Evolutionary conservation across 306 rosid genomes (phyloP).

Genomic region (Lathyrus oleraceus): DNA sequence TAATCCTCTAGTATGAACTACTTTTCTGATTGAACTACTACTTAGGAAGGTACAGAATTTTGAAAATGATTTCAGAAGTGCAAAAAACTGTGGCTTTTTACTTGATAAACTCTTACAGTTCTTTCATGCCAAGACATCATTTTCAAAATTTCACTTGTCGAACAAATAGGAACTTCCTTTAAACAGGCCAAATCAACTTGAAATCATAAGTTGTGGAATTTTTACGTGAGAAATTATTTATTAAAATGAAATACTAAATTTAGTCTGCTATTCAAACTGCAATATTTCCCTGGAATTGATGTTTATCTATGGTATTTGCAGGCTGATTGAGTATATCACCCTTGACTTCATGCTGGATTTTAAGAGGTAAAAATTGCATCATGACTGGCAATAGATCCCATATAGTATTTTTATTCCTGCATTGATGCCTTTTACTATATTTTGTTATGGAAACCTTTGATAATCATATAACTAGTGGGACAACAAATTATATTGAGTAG

Average conservation of each 20-base stretch:
- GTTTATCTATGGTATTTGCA: constrained; percentile 45
- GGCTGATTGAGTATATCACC: constrained; percentile 59
- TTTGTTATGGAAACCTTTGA: neutral
- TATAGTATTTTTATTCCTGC: neutral
- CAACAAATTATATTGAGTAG: neutral
- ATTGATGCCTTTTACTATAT: neutral
- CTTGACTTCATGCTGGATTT: constrained; percentile 40
- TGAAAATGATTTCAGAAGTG: constrained; percentile 4
- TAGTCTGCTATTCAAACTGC: constrained; percentile 19
- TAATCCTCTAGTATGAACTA: neutral
- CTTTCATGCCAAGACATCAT: neutral
- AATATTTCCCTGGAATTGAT: constrained; percentile 30
- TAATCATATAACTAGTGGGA: neutral
- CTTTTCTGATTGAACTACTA: neutral
- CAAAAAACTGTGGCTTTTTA: neutral
- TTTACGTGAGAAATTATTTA: constrained; percentile 9
- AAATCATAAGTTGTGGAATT: neutral
- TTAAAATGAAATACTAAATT: constrained; percentile 23
- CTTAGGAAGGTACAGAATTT: neutral
- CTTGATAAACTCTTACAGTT: neutral
- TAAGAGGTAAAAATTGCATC: constrained; percentile 56
- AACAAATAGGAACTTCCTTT: constrained; percentile 5
- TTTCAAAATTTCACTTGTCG: neutral
- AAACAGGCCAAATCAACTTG: constrained; percentile 11
- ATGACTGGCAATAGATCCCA: constrained; percentile 12